phyloP scores from a whole-genome alignment of 345 rosid species.

The Anacardium occidentale region DNA sequence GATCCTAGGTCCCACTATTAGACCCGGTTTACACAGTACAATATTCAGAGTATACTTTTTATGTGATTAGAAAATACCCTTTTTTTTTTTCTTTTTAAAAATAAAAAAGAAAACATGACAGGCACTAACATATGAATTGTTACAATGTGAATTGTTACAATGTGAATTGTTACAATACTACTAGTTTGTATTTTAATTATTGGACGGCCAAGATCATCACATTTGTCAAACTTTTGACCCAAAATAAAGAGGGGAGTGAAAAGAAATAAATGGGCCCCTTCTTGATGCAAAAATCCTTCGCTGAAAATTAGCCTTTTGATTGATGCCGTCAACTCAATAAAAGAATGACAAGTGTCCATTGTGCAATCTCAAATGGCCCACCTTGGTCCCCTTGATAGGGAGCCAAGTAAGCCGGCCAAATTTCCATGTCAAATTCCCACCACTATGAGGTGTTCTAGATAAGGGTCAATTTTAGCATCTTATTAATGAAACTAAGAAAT shows the following conservation, averaged over 20 bases:
- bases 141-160: background rate
- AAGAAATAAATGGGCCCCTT: background rate
- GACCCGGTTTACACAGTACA: too few relatives aligned
- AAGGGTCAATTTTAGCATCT: conserved; percentile 11
- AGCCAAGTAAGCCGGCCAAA: conserved; percentile 17
- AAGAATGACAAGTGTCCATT: conserved; percentile 13
- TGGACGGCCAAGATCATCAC: conserved; percentile 4
- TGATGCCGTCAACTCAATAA: conserved; percentile 15
- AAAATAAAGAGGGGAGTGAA: background rate
- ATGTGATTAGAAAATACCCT: too few relatives aligned
- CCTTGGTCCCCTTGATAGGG: conserved; percentile 14
- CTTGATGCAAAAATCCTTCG: background rate
- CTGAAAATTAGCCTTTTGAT: background rate
- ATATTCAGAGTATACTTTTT: too few relatives aligned
- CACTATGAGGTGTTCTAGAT: background rate
- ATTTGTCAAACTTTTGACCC: conserved; percentile 4
- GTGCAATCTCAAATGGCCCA: background rate
- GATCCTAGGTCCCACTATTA: too few relatives aligned
- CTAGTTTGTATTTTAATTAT: background rate
- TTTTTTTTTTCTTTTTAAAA: too few relatives aligned
- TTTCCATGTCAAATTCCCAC: conserved; percentile 11
- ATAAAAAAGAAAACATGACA: background rate
- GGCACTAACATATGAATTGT: background rate
- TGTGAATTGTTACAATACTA: too few relatives aligned
- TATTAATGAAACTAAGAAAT: background rate